Evolutionary conservation across 805 yeast species (phyloP), one percentile per base, ranked within the genome.

Genomic region (Spathaspora sp.): DNA sequence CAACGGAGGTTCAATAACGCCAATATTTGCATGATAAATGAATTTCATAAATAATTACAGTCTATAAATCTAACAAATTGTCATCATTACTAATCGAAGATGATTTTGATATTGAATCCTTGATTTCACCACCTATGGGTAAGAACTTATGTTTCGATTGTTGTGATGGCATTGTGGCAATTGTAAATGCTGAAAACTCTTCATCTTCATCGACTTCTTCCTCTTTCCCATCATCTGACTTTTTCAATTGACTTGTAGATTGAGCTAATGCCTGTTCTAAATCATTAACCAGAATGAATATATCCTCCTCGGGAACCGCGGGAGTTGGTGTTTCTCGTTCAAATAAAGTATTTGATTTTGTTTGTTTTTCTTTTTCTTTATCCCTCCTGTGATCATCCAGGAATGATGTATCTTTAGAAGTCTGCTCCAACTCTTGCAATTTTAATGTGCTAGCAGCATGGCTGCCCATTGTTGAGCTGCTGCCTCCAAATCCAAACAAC

Each of bases 401-500:
- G 26, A 23, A 11, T 35, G 40, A 7, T 6, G 17, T 35, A 12
- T 14, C 18, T 16, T 35, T 35, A 16, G 40, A 7, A 14, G 40
- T 3, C 35, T 35, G 40, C 17, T 35, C 35, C 35, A 42, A n/a
- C 18, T 28, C 35, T 26, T 23, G 35, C 40, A 45, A 28, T 23
- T 29, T 28, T 31, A 45, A 17, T 18, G 44, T 14, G 18, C 44
- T 42, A 20, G 29, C 44, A 14, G 40, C 32, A 42, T 23, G 14
- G 5, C 14, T 42, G 10, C 16, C 44, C 28, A 42, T 14, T 14
- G 44, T 20, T 3, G 44, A 42, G 18, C 17, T 42, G 18, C 29
- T 31, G 14, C 48, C 18, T 18, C 48, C 50, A 47, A 64, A 59
- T 11, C 71, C 72, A 55, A 69, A 70, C 16, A 70, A 60, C 11